Percentiles rank a stretch among this genome's conserved stretches.
Evolutionary conservation across 106 monocot genomes (phyloP).

Genomic region (Dioscorea dumetorum): DNA sequence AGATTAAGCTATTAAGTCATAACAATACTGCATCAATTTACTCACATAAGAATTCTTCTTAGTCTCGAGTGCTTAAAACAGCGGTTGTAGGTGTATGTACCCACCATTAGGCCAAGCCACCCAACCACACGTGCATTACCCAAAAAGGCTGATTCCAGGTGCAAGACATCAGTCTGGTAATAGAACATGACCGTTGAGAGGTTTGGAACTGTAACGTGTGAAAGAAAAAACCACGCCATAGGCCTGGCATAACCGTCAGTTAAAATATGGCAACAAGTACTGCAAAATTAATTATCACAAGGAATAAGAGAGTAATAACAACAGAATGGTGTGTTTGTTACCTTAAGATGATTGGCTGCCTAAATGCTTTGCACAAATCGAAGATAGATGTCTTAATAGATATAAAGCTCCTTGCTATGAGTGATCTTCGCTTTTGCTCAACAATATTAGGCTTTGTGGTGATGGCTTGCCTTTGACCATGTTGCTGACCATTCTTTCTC

Average conservation of each 20-base stretch:
- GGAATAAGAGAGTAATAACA: not conserved
- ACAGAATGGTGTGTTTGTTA: constrained; percentile 5
- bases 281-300: not conserved
- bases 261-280: constrained; percentile 3
- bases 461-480: constrained; percentile 7
- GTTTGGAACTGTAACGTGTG: constrained; percentile 63
- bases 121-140: constrained; percentile 74
- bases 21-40: not conserved
- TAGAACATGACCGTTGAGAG: constrained; percentile 83
- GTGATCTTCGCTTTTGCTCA: constrained; percentile 7
- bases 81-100: constrained; percentile 60
- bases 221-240: constrained; percentile 84
- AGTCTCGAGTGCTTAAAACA: constrained; percentile 56
- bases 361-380: constrained; percentile 47
- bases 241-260: constrained; percentile 34
- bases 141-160: constrained; percentile 72
- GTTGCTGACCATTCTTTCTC: constrained; percentile 19
- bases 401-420: constrained; percentile 12
- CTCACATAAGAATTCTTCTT: constrained; percentile 73
- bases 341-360: constrained; percentile 60
- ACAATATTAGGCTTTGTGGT: constrained; percentile 15
- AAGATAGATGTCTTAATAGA: constrained; percentile 43
- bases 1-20: too few species aligned
- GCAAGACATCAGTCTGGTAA: constrained; percentile 70
- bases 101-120: constrained; percentile 76